phyloP scores from a whole-genome alignment of 352 stramenopile genomes.

The Phytophthora foliorum region DNA sequence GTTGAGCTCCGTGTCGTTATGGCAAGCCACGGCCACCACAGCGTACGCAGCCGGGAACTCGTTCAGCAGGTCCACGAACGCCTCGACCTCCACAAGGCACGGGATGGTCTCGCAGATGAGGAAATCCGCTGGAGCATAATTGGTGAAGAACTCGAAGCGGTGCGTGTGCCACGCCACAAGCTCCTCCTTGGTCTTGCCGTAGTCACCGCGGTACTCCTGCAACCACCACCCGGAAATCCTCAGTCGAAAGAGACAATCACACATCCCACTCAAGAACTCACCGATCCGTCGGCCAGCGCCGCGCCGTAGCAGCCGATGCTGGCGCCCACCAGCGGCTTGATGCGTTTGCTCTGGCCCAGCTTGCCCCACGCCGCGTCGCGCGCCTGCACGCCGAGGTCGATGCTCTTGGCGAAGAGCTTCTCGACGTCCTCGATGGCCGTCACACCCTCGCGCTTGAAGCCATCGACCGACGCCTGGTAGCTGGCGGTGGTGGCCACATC shows the following conservation, averaged over 20 bases:
- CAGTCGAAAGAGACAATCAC: constrained; percentile 6
- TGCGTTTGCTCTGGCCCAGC: constrained; percentile 47
- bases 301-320: constrained; percentile 91
- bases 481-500: constrained; percentile 86
- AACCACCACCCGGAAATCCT: neutral
- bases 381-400: constrained; percentile 74
- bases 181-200: constrained; percentile 70
- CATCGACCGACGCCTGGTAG: constrained; percentile 89
- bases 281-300: constrained; percentile 84
- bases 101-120: constrained; percentile 90
- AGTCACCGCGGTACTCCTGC: constrained; percentile 89
- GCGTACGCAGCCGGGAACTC: constrained; percentile 58
- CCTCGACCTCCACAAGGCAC: constrained; percentile 83
- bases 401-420: constrained; percentile 76
- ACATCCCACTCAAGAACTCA: constrained; percentile 35
- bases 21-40: constrained; percentile 76
- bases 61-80: constrained; percentile 83
- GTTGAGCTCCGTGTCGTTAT: constrained; percentile 71
- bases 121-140: constrained; percentile 66
- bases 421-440: constrained; percentile 57
- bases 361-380: constrained; percentile 67
- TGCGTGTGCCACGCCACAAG: constrained; percentile 83
- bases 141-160: constrained; percentile 76
- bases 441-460: constrained; percentile 77
- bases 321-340: constrained; percentile 79